Evolutionary conservation across 306 rosid genomes (phyloP).

Genomic region (Carpinus fangiana): DNA sequence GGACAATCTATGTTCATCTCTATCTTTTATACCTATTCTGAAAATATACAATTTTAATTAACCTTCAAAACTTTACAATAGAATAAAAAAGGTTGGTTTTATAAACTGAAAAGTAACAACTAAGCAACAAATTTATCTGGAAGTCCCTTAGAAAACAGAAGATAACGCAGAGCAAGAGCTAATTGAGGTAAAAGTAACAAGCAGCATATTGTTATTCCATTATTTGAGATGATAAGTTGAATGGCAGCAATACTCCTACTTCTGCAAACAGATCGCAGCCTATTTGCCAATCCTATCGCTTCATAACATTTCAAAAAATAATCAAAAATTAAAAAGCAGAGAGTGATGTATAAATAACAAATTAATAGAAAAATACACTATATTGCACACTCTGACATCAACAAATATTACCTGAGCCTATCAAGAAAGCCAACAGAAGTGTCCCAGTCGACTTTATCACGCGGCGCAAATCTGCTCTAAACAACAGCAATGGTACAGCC

Average conservation of each 20-base stretch:
- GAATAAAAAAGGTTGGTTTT: background rate
- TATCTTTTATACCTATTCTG: background rate
- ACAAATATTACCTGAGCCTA: constrained; percentile 60
- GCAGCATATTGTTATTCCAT: background rate
- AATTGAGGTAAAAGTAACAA: background rate
- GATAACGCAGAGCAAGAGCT: background rate
- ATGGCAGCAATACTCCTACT: background rate
- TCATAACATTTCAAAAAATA: background rate
- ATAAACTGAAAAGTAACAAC: background rate
- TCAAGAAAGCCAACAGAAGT: constrained; percentile 74
- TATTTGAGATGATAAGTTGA: background rate
- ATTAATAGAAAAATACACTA: background rate
- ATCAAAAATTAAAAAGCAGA: background rate
- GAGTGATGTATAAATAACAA: background rate
- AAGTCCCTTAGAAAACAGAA: background rate
- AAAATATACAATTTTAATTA: background rate
- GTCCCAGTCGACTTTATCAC: constrained; percentile 67
- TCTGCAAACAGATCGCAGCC: background rate
- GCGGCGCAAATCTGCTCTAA: constrained; percentile 71
- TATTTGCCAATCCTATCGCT: background rate
- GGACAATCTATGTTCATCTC: background rate
- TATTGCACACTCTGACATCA: background rate
- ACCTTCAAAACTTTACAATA: background rate
- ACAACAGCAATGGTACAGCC: constrained; percentile 68
- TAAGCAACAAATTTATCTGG: background rate